Evolutionary conservation across 1,139 yeast genomes (phyloP).

Genomic region (Insectozyma bohioensis): DNA sequence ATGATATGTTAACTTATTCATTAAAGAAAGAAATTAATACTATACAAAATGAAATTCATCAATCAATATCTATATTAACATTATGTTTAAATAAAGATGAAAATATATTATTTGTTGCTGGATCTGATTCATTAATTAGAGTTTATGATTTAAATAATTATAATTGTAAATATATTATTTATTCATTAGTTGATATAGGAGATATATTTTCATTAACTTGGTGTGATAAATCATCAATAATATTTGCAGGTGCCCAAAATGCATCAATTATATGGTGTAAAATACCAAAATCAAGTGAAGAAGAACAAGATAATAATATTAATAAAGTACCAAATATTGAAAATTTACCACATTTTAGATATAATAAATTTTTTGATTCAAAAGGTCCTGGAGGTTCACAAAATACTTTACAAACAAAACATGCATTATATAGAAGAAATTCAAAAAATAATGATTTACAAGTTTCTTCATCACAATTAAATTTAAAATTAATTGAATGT

Average conservation of each 20-base stretch:
- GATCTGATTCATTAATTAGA: conserved; percentile 85
- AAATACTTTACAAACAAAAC: conserved; percentile 34
- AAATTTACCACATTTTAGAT: conserved; percentile 75
- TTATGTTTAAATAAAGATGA: conserved; percentile 60
- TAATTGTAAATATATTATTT: conserved; percentile 61
- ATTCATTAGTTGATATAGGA: conserved; percentile 85
- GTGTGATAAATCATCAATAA: conserved; percentile 56
- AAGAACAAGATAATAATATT: too few relatives aligned
- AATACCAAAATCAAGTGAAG: conserved; percentile 18
- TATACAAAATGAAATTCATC: conserved; percentile 41
- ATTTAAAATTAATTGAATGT: conserved; percentile 57
- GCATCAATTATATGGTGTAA: conserved; percentile 80
- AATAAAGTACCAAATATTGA: conserved; percentile 20
- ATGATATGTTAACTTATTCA: conserved; percentile 66
- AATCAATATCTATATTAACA: conserved; percentile 73
- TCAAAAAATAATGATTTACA: conserved; percentile 11
- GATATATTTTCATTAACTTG: conserved; percentile 86
- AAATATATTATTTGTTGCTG: conserved; percentile 72
- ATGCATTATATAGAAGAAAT: conserved; percentile 24
- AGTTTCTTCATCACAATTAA: neutral
- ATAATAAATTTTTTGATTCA: conserved; percentile 87
- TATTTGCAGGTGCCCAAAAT: conserved; percentile 89
- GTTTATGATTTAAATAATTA: conserved; percentile 63
- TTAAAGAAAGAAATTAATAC: conserved; percentile 36
- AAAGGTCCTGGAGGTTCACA: conserved; percentile 75